Evolutionary conservation across 2,329 filamentous ascomycete species (phyloP).

Genomic region (Fonsecaea nubica): DNA sequence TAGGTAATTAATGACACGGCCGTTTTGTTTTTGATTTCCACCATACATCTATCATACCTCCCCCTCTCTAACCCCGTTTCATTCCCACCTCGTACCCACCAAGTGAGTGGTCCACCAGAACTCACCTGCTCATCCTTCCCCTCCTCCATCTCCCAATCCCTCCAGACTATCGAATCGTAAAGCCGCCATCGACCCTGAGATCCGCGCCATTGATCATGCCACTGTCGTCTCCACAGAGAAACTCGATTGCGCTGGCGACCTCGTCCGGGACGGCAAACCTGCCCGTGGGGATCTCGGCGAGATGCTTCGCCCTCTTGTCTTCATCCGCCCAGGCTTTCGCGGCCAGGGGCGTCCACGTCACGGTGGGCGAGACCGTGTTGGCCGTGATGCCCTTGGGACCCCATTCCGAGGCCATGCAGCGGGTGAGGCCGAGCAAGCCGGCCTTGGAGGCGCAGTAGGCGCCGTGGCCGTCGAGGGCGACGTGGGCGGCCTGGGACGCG

Average conservation of each 20-base stretch:
- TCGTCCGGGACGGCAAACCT: constrained; percentile 50
- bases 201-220: constrained; percentile 53
- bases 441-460: constrained; percentile 59
- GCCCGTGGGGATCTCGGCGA: constrained; percentile 49
- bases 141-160: background rate
- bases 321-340: constrained; percentile 52
- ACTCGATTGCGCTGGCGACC: constrained; percentile 49
- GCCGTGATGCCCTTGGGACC: constrained; percentile 54
- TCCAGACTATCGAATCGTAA: constrained; percentile 43
- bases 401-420: constrained; percentile 58
- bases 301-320: constrained; percentile 46
- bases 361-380: constrained; percentile 55
- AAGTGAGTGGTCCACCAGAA: too few relatives aligned
- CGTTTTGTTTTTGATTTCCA: background rate
- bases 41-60: background rate
- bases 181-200: constrained; percentile 50
- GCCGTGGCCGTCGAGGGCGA: constrained; percentile 54
- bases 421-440: constrained; percentile 53
- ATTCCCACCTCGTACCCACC: too few relatives aligned
- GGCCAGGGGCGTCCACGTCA: constrained; percentile 56
- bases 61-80: too few relatives aligned
- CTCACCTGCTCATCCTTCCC: background rate
- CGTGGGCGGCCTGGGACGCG: constrained; percentile 56
- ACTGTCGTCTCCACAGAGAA: constrained; percentile 51
- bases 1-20: background rate